Conservation (phyloP, 768 basidiomycete species). For the Strobilomyces confusus region DNA sequence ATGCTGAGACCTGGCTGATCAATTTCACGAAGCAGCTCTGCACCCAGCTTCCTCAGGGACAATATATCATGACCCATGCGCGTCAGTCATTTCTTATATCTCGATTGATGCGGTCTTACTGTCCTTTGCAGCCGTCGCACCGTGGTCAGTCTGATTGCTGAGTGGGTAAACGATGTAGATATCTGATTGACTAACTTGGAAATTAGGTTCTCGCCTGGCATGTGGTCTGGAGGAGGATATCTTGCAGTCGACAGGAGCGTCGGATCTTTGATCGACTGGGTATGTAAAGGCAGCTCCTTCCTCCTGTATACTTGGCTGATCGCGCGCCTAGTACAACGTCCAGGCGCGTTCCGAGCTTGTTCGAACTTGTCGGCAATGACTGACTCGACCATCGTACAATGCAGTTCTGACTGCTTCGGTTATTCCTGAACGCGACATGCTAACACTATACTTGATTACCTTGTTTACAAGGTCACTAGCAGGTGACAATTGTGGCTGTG, state of each 20-base stretch:
- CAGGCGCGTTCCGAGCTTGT: conserved; percentile 28
- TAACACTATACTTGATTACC: background rate
- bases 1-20: conserved; percentile 34
- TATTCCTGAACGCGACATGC: background rate
- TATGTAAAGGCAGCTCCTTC: conserved; percentile 8
- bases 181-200: background rate
- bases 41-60: conserved; percentile 27
- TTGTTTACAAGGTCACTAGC: no score
- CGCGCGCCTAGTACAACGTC: conserved; percentile 30
- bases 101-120: background rate
- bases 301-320: background rate
- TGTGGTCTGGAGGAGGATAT: conserved; percentile 34
- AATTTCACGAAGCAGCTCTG: conserved; percentile 34
- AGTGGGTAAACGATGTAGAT: background rate
- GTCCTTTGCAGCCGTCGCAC: conserved; percentile 15
- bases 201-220: conserved; percentile 18
- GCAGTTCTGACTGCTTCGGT: conserved; percentile 14
- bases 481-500: no score
- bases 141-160: conserved; percentile 12
- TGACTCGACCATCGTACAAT: background rate
- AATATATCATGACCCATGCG: conserved; percentile 35
- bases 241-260: conserved; percentile 35
- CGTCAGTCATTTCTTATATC: conserved; percentile 23
- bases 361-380: background rate
- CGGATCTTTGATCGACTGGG: conserved; percentile 45